Percentiles rank a stretch among this genome's conserved stretches.
Conservation (phyloP, 2,329 filamentous ascomycete species). For the Pseudogymnoascus sp. region DNA sequence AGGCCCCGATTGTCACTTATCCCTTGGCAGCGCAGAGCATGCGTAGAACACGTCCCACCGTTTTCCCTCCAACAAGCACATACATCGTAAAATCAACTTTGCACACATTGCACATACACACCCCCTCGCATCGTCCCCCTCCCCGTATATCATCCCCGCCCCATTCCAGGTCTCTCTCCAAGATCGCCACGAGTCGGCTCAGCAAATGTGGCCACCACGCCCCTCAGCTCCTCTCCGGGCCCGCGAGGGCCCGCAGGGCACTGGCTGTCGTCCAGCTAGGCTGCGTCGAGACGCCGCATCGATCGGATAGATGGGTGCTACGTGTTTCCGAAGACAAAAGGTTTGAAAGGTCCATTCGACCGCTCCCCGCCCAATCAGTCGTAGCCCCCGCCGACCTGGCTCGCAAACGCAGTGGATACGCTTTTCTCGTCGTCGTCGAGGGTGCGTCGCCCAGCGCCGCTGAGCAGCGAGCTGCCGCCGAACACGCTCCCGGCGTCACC, state of each 20-base stretch:
- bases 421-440: conserved; percentile 93
- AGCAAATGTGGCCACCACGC: conserved; percentile 7
- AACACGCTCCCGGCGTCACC: conserved; percentile 56
- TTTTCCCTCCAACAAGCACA: conserved; percentile 7
- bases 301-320: conserved; percentile 8
- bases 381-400: conserved; percentile 62
- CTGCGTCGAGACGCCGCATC: conserved; percentile 7
- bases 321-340: conserved; percentile 9
- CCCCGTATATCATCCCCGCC: not conserved
- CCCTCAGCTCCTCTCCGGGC: conserved; percentile 1
- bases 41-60: not conserved
- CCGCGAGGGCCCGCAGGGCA: conserved; percentile 2
- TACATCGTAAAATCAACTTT: conserved; percentile 8
- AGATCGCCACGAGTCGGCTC: conserved; percentile 7
- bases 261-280: conserved; percentile 6
- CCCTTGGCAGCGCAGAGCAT: not conserved
- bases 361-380: conserved; percentile 24
- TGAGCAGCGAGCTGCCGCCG: conserved; percentile 45
- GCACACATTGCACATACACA: conserved; percentile 4
- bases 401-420: conserved; percentile 92
- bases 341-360: conserved; percentile 6
- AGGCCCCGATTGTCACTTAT: not conserved
- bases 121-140: not conserved
- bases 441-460: conserved; percentile 29
- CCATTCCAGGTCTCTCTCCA: not conserved